Evolutionary conservation across 2,329 filamentous ascomycete species (phyloP).

Genomic region (Tetracladium maxilliforme): DNA sequence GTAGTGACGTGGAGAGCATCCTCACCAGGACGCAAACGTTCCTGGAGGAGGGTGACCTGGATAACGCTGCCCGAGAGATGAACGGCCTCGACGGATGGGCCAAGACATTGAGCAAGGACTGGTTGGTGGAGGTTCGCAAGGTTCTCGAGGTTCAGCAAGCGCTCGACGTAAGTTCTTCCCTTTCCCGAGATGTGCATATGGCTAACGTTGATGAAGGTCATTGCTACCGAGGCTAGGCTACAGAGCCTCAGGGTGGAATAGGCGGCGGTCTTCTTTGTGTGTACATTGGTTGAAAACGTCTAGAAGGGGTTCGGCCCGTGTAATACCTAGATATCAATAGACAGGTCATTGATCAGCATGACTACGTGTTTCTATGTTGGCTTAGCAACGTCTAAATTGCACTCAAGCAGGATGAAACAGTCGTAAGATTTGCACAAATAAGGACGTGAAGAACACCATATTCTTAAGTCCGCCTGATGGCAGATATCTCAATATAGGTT

Average conservation of each 20-base stretch:
- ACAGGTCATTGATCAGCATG: no score
- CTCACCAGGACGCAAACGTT: conserved; percentile 78
- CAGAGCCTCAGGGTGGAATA: conserved; percentile 78
- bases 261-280: no score
- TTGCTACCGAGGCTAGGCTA: conserved; percentile 77
- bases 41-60: conserved; percentile 85
- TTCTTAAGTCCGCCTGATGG: no score
- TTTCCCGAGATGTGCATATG: conserved; percentile 2
- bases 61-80: conserved; percentile 87
- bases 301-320: no score
- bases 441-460: no score
- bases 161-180: conserved; percentile 61
- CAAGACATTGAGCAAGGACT: conserved; percentile 86
- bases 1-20: conserved; percentile 87
- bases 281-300: no score
- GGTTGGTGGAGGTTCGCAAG: conserved; percentile 80
- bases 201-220: conserved; percentile 41
- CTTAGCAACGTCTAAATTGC: no score
- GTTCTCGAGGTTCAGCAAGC: conserved; percentile 93
- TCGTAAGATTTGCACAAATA: no score
- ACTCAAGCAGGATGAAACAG: no score
- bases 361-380: no score
- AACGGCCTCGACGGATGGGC: conserved; percentile 89
- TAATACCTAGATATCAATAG: no score
- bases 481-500: no score